Evolutionary conservation across 2,329 filamentous ascomycete genomes (phyloP).

Genomic region (Penicillium oxalicum): DNA sequence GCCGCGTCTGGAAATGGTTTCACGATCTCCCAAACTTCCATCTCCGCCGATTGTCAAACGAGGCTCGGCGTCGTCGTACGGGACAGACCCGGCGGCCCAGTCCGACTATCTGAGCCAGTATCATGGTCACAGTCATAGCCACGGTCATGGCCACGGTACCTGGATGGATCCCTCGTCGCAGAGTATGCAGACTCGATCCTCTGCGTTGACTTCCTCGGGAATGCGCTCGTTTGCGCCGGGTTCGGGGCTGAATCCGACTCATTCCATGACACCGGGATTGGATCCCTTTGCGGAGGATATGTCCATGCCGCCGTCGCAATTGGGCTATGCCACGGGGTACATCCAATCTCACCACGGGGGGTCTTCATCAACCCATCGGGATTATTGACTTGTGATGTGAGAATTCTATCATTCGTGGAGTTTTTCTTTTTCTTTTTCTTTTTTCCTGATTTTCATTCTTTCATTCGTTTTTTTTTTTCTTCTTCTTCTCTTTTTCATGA

Average conservation of each 20-base stretch:
- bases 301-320: constrained; percentile 25
- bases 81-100: constrained; percentile 22
- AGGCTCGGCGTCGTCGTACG: constrained; percentile 31
- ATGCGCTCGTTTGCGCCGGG: constrained; percentile 18
- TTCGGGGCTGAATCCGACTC: constrained; percentile 12
- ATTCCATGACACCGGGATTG: constrained; percentile 24
- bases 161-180: constrained; percentile 27
- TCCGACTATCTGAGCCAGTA: constrained; percentile 26
- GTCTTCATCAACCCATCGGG: constrained; percentile 20
- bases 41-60: constrained; percentile 34
- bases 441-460: too few species aligned
- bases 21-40: constrained; percentile 32
- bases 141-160: constrained; percentile 21
- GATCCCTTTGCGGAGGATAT: constrained; percentile 28
- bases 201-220: constrained; percentile 14
- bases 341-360: constrained; percentile 22
- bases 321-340: constrained; percentile 27
- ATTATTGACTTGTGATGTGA: constrained; percentile 17
- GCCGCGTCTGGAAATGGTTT: constrained; percentile 30
- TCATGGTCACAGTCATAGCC: constrained; percentile 22
- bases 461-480: too few species aligned
- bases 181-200: constrained; percentile 17
- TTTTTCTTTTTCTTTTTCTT: too few species aligned
- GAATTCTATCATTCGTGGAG: neutral
- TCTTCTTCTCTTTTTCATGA: too few species aligned